Conservation (phyloP, 1,284 basidiomycete genomes). For the Fomitopsis palustris region DNA sequence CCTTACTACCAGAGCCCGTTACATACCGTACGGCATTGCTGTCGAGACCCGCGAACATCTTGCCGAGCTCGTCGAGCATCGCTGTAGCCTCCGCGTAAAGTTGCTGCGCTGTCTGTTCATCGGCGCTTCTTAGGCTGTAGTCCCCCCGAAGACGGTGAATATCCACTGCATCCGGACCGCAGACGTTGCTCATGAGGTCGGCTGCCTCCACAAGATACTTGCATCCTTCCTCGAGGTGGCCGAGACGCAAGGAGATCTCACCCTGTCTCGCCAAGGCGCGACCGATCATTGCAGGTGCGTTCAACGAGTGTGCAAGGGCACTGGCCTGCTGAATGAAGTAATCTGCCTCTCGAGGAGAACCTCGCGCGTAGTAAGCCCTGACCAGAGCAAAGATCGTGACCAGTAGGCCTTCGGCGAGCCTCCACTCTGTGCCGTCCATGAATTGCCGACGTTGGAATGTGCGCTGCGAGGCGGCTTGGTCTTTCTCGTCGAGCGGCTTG, state of each 20-base stretch:
- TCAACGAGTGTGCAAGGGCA: constrained; percentile 63
- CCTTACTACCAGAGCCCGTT: not conserved
- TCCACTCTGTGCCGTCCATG: constrained; percentile 70
- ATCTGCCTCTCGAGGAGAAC: constrained; percentile 78
- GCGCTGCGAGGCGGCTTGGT: constrained; percentile 13
- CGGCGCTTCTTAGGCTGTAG: constrained; percentile 46
- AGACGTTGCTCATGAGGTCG: constrained; percentile 38
- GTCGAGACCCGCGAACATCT: constrained; percentile 51
- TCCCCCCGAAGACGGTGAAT: constrained; percentile 61
- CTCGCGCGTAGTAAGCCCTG: constrained; percentile 62
- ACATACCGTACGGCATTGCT: constrained; percentile 37
- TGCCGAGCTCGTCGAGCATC: constrained; percentile 58
- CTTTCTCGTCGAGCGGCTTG: constrained; percentile 1
- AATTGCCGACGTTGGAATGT: constrained; percentile 26
- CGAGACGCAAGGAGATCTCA: constrained; percentile 66
- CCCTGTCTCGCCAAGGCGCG: constrained; percentile 63
- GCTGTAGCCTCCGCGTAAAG: constrained; percentile 51
- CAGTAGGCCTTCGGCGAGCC: constrained; percentile 67
- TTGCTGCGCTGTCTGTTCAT: constrained; percentile 44
- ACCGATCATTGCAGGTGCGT: constrained; percentile 59
- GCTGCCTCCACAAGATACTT: constrained; percentile 52
- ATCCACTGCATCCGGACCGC: constrained; percentile 59
- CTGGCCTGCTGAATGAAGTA: constrained; percentile 77
- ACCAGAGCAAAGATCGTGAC: constrained; percentile 61
- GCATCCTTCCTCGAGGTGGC: constrained; percentile 51